Conservation (phyloP, 805 yeast genomes). For the Peterozyma toletana region DNA sequence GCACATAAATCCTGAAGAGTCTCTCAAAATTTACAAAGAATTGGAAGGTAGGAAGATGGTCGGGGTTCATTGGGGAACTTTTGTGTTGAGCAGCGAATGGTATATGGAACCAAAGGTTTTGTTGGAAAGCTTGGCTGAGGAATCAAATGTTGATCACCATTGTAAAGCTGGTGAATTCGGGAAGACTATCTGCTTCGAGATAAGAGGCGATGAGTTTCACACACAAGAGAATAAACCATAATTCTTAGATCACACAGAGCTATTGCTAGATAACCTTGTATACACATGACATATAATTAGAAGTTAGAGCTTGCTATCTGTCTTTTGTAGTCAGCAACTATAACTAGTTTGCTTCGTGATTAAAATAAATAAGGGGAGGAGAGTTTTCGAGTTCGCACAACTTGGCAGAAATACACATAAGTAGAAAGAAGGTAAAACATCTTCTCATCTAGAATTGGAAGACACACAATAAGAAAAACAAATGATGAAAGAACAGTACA, state of each 20-base stretch:
- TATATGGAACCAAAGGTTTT: slow-evolving; percentile 73
- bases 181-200: slow-evolving; percentile 49
- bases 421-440: no score
- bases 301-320: no score
- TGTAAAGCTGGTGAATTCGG: slow-evolving; percentile 73
- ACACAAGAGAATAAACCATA: slow-evolving; percentile 2
- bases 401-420: no score
- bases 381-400: no score
- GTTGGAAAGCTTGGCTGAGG: slow-evolving; percentile 43
- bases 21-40: slow-evolving; percentile 58
- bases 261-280: no score
- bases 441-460: no score
- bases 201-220: slow-evolving; percentile 13
- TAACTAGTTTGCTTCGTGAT: no score
- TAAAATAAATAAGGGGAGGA: no score
- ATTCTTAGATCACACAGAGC: background rate
- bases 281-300: no score
- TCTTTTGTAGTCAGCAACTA: no score
- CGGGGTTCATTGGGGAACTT: slow-evolving; percentile 98
- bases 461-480: no score
- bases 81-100: slow-evolving; percentile 81
- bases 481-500: no score
- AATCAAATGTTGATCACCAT: slow-evolving; percentile 24
- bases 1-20: slow-evolving; percentile 79
- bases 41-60: slow-evolving; percentile 54